These are phyloP conservation scores for Phytophthora idaei DNA, from an alignment of 352 stramenopile genomes.

Conservation along the genomic window DNA sequence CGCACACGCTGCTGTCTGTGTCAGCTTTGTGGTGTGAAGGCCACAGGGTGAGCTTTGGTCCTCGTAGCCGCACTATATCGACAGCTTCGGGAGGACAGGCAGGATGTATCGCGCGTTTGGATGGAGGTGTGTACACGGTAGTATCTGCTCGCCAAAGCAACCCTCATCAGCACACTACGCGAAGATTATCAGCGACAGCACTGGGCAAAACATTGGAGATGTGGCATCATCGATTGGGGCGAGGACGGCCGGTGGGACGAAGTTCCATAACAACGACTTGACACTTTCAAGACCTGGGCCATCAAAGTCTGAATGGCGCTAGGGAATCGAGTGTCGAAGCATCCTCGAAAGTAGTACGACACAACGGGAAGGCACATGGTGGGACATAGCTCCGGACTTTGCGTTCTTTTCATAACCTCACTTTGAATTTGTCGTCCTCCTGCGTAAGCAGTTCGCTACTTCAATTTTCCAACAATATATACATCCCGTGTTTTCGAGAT, in stretches of 20 bases:
- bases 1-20: not conserved
- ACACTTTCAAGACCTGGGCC: too few relatives aligned
- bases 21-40: not conserved
- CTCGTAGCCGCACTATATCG: not conserved
- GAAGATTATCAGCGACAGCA: not conserved
- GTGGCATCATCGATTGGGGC: not conserved
- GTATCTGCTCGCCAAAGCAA: not conserved
- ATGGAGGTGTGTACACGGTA: not conserved
- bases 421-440: too few relatives aligned
- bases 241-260: not conserved
- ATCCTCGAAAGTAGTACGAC: too few relatives aligned
- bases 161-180: not conserved
- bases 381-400: too few relatives aligned
- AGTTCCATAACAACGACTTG: not conserved
- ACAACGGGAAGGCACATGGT: too few relatives aligned
- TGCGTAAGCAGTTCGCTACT: too few relatives aligned
- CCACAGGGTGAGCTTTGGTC: not conserved
- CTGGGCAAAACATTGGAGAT: not conserved
- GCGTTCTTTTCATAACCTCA: too few relatives aligned
- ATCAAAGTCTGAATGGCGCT: too few relatives aligned
- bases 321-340: too few relatives aligned
- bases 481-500: too few relatives aligned
- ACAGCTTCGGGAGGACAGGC: not conserved
- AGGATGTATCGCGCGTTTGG: not conserved
- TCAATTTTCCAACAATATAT: too few relatives aligned